Evolutionary conservation across 75 land plant species (phyloP), one percentile per base, ranked within the genome.

Genomic region (Cupressus sempervirens): DNA sequence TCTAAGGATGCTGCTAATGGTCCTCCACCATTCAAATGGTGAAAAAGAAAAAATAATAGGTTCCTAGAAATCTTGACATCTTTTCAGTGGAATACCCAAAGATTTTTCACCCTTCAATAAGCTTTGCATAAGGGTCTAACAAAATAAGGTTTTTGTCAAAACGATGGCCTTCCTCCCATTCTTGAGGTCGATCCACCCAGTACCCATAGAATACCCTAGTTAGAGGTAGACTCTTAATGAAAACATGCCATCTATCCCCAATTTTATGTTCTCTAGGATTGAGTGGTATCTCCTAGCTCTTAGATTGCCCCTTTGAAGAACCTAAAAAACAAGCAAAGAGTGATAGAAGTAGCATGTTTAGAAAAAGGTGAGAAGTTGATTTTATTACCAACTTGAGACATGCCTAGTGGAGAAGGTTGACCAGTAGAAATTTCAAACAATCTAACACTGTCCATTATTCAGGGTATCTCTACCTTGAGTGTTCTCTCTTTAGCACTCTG

Each of bases 51-150:
- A 98, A 95, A 85, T 96, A 93, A 88, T 91, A 98, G 32, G 99
- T 94, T 74, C 99, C 99, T 74, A 92, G 81, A 88, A 95, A 94
- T 29, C 68, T 81, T 4, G 94, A 85, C 65, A 85, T 74, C 58
- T 92, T 96, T 50, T 90, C 36, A 12, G 50, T 90, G 32, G 80
- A 43, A 93, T 96, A 98, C n/a, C 94, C 99, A 87, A 96, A 98
- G 26, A 84, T 7, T 43, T 92, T 91, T 12, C 99, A 93, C 11
- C 99, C 97, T 73, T 95, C 97, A 83, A 98, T 89, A 43, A 95
- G 85, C 85, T 96, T 96, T 67, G 99, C 98, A 88, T 98, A 98
- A 46, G 99, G 99, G 86, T 98, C 99, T 29, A 98, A 32, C 67
- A 98, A 90, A 38, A 95, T 86, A 48, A 86, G 79, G 68, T 83